phyloP scores from a whole-genome alignment of 805 yeast genomes.

The Candida sithepensis region DNA sequence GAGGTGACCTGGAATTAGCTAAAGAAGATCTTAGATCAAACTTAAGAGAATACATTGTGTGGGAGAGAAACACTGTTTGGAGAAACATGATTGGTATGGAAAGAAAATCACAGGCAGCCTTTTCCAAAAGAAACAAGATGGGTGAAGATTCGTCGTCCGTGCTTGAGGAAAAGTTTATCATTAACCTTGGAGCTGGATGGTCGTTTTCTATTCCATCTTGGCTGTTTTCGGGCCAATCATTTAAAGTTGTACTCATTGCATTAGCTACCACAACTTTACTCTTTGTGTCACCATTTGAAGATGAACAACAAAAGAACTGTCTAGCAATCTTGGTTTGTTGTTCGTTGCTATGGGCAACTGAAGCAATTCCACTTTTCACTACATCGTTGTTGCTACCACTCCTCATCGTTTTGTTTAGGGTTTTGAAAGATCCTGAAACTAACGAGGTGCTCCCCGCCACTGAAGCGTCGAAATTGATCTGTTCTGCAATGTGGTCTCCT shows the following conservation, averaged over 20 bases:
- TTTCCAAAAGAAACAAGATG: constrained; percentile 30
- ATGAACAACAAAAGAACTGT: constrained; percentile 68
- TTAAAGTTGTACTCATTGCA: constrained; percentile 46
- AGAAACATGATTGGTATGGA: constrained; percentile 91
- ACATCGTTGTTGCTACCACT: constrained; percentile 84
- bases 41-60: constrained; percentile 87
- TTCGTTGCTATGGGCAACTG: constrained; percentile 93
- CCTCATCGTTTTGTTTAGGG: constrained; percentile 68
- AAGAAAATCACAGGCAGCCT: constrained; percentile 77
- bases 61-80: constrained; percentile 99
- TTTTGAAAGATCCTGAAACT: constrained; percentile 53
- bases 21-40: constrained; percentile 46
- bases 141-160: constrained; percentile 20
- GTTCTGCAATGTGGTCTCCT: constrained; percentile 92
- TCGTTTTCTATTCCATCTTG: constrained; percentile 31
- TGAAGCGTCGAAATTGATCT: constrained; percentile 73
- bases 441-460: constrained; percentile 54
- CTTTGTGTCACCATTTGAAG: constrained; percentile 54
- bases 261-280: constrained; percentile 47
- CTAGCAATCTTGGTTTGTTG: constrained; percentile 79
- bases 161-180: constrained; percentile 17
- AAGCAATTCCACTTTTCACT: constrained; percentile 85
- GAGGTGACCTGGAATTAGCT: constrained; percentile 38
- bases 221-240: constrained; percentile 34
- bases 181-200: constrained; percentile 29